phyloP scores from a whole-genome alignment of 345 rosid species.

The Syzygium aqueum region DNA sequence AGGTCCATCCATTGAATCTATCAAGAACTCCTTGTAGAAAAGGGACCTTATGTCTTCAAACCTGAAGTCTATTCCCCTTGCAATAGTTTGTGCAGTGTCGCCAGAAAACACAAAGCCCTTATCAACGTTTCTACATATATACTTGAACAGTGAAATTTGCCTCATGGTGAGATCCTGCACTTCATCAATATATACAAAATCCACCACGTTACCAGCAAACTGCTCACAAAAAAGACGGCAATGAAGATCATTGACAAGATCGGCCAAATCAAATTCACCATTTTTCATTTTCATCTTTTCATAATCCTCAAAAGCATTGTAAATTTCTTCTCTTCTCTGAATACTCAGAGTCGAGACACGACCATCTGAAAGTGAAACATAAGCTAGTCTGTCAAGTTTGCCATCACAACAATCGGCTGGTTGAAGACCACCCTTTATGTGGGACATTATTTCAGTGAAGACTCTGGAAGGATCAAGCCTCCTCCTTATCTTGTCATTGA shows the following conservation, averaged over 20 bases:
- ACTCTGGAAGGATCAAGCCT: slow-evolving; percentile 39
- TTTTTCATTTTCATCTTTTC: slow-evolving; percentile 31
- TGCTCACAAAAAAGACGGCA: slow-evolving; percentile 10
- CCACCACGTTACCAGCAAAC: slow-evolving; percentile 20
- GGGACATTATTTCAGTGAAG: slow-evolving; percentile 41
- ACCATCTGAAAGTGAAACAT: slow-evolving; percentile 22
- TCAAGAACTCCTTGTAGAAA: slow-evolving; percentile 26
- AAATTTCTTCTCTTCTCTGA: slow-evolving; percentile 16
- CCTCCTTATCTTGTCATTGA: slow-evolving; percentile 18
- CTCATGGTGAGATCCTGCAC: slow-evolving; percentile 57
- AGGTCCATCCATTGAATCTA: not conserved
- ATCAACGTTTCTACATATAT: slow-evolving; percentile 24
- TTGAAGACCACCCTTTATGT: slow-evolving; percentile 35
- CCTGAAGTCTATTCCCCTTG: slow-evolving; percentile 15
- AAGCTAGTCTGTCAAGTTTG: slow-evolving; percentile 19
- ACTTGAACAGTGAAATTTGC: slow-evolving; percentile 41
- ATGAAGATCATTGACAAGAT: slow-evolving; percentile 46
- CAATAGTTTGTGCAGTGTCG: slow-evolving; percentile 38
- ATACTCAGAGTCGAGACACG: slow-evolving; percentile 22
- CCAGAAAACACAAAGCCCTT: slow-evolving; percentile 48
- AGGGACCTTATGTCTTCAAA: too few species aligned
- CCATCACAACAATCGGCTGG: slow-evolving; percentile 14
- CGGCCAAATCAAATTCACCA: slow-evolving; percentile 44
- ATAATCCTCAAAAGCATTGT: slow-evolving; percentile 30
- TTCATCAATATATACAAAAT: slow-evolving; percentile 50